phyloP scores from a whole-genome alignment of 2,329 filamentous ascomycete species.

The Phyllosticta ampelicida region DNA sequence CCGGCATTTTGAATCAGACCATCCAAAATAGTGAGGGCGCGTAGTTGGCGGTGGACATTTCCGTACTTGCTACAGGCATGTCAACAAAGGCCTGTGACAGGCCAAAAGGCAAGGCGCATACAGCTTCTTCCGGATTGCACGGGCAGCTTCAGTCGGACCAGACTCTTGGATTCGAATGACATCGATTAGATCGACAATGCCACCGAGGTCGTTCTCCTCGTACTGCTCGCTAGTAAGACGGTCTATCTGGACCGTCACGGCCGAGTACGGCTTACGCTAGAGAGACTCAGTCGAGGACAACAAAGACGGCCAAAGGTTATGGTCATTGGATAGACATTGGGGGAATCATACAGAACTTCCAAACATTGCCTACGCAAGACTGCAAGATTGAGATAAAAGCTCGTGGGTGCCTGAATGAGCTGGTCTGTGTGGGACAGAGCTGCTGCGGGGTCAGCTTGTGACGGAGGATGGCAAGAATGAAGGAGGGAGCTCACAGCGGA shows the following conservation, averaged over 20 bases:
- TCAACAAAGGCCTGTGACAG: neutral
- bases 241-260: constrained; percentile 87
- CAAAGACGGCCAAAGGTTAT: neutral
- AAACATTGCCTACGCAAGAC: neutral
- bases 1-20: constrained; percentile 92
- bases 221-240: constrained; percentile 80
- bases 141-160: constrained; percentile 78
- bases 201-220: constrained; percentile 82
- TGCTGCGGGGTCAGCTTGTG: neutral
- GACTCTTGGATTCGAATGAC: constrained; percentile 81
- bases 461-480: neutral
- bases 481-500: neutral
- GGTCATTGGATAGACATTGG: no score
- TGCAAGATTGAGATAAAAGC: neutral
- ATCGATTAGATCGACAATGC: constrained; percentile 88
- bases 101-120: constrained; percentile 29
- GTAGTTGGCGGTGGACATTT: constrained; percentile 81
- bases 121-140: constrained; percentile 93
- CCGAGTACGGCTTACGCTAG: constrained; percentile 78
- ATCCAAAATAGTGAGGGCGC: constrained; percentile 80
- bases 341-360: constrained; percentile 3
- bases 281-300: neutral
- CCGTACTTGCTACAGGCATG: constrained; percentile 64
- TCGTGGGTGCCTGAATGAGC: neutral
- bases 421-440: neutral